Base-by-base conservation (phyloP, 2,329 filamentous ascomycete genomes). In the Alternaria infectoria region DNA sequence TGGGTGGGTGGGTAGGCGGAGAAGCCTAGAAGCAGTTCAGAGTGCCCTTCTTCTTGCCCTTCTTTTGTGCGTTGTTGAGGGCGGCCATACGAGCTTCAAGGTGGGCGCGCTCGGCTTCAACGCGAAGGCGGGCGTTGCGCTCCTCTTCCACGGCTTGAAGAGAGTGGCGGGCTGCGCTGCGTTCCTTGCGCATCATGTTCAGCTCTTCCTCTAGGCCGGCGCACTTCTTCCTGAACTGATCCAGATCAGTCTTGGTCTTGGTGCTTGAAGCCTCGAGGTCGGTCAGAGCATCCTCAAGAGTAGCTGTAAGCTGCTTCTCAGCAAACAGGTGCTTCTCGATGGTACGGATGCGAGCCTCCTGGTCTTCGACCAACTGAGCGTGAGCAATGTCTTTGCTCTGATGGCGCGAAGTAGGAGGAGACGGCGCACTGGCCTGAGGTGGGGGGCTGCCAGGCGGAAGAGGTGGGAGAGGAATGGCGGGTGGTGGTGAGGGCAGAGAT, bases 271-370 rank as follows among this genome's bases (percentile, higher is more conserved):
- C 88, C 82, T 99, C 96, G 40, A 99, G 88, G 74, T 99, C 96
- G 3, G 93, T 95, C 28, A 99, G 88, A 7, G 96, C 96, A 81
- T 98, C 95, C 80, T 99, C 96, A 43, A 99, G 87, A 3, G 95
- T 98, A 51, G 93, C 91, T 0, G 95, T 99, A 62, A 99, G 89
- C 80, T 98, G 95, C 79, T 97, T 97, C 85, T 99, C 96, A 4
- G 96, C 96, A 69, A 92, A 91, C 23, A 99, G 87, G 77, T 98
- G 93, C 84, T 97, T 98, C 85, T 99, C 95, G 67, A 99, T 97
- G 7, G 93, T 96, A 64, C 92, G 90, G 77, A 99, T 96, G 67
- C 94, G 93, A 46, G 93, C 92, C 78, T 99, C 96, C 79, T 97
- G 94, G 73, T 99, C 96, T 75, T 98, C 95, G 64, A 95, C 89